Percentiles rank a stretch among this genome's conserved stretches.
Evolutionary conservation across 1,284 basidiomycete species (phyloP).

Genomic region (Pisolithus thermaeus): DNA sequence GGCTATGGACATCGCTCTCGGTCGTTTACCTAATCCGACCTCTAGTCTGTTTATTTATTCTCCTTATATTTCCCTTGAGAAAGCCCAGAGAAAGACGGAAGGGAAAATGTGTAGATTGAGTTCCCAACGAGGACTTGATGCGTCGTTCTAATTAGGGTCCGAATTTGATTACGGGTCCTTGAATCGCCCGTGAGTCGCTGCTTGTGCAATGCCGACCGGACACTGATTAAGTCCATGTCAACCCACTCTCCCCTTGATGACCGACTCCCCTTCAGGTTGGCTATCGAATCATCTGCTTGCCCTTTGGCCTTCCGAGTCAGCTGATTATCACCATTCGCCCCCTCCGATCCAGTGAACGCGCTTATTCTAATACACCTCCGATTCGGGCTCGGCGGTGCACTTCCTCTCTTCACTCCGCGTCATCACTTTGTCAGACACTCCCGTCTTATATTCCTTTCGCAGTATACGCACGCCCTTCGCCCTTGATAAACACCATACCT

Average conservation of each 20-base stretch:
- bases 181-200: constrained; percentile 20
- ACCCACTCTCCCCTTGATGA: constrained; percentile 17
- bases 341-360: constrained; percentile 22
- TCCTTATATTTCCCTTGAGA: not conserved
- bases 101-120: not conserved
- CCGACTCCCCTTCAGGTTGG: constrained; percentile 6
- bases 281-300: constrained; percentile 23
- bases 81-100: not conserved
- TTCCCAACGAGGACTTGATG: not conserved
- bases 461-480: constrained; percentile 5
- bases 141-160: not conserved
- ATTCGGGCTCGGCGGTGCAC: constrained; percentile 24
- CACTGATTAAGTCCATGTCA: constrained; percentile 12
- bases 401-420: constrained; percentile 18
- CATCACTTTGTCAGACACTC: constrained; percentile 19
- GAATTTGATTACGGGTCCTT: constrained; percentile 9
- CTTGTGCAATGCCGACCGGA: constrained; percentile 22
- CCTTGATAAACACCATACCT: constrained; percentile 11
- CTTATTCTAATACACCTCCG: constrained; percentile 27
- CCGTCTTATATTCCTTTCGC: constrained; percentile 15
- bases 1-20: constrained; percentile 15
- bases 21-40: constrained; percentile 27
- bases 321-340: constrained; percentile 24
- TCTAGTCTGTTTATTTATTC: constrained; percentile 13
- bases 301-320: constrained; percentile 16